A percentile compares a stretch with the other conserved stretches of the same genome.
These are phyloP conservation scores for Hypoxylon lienhwacheense DNA, from an alignment of 495 filamentous ascomycete species.

Conservation along the genomic window DNA sequence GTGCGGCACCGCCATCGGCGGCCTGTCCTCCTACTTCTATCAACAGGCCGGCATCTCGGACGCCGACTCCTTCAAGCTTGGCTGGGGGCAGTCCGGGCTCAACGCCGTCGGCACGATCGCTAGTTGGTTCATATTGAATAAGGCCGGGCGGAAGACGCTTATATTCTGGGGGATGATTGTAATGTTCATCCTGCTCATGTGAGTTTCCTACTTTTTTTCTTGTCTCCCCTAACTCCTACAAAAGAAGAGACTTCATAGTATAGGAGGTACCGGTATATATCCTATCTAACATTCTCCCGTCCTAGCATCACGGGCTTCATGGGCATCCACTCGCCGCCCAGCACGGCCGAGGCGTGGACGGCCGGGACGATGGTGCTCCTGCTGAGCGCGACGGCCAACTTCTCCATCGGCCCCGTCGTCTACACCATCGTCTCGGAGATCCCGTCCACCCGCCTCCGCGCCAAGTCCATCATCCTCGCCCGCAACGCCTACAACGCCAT, in stretches of 20 bases:
- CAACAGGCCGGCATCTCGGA: constrained; percentile 65
- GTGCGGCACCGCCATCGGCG: constrained; percentile 68
- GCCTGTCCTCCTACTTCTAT: constrained; percentile 71
- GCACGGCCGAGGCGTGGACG: constrained; percentile 43
- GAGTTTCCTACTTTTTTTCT: constrained; percentile 2
- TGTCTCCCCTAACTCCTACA: too few species aligned
- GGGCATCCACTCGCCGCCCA: constrained; percentile 30
- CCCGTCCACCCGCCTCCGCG: constrained; percentile 55
- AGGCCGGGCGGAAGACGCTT: constrained; percentile 54
- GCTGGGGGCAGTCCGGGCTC: constrained; percentile 46
- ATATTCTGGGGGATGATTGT: constrained; percentile 53
- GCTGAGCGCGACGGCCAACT: constrained; percentile 40
- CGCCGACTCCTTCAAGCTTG: constrained; percentile 54
- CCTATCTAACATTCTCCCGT: constrained; percentile 6
- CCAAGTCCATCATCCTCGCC: constrained; percentile 58
- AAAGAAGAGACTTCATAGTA: too few species aligned
- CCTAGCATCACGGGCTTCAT: constrained; percentile 45
- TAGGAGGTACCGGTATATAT: too few species aligned
- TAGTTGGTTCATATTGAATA: constrained; percentile 56
- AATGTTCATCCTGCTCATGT: constrained; percentile 49
- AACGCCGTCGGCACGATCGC: constrained; percentile 55
- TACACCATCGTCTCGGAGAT: constrained; percentile 64
- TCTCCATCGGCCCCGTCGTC: constrained; percentile 62
- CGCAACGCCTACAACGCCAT: constrained; percentile 58
- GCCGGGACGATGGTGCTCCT: constrained; percentile 57